Evolutionary conservation across 805 yeast species (phyloP).

Genomic region (Candida piceae): DNA sequence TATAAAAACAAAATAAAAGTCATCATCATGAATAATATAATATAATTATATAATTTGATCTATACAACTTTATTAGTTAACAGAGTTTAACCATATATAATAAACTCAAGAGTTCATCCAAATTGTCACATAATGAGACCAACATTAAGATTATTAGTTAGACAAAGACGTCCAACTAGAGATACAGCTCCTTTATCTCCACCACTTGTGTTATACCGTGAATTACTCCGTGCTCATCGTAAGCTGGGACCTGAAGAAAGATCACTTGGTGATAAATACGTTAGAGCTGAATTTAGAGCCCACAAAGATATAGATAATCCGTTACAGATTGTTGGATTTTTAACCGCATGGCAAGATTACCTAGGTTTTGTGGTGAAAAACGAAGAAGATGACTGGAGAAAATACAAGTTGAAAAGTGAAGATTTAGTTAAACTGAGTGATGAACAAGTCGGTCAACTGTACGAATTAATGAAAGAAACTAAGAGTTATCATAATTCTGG

Average conservation of each 20-base stretch:
- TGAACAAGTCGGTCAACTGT: slow-evolving; percentile 80
- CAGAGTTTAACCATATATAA: no score
- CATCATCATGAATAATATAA: no score
- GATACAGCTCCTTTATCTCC: slow-evolving; percentile 55
- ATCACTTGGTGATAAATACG: slow-evolving; percentile 83
- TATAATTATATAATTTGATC: no score
- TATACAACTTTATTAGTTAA: no score
- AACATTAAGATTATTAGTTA: slow-evolving; percentile 30
- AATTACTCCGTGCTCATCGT: slow-evolving; percentile 78
- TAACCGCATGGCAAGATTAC: slow-evolving; percentile 92
- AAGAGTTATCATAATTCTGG: slow-evolving; percentile 18
- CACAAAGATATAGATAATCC: slow-evolving; percentile 85
- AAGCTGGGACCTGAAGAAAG: slow-evolving; percentile 64
- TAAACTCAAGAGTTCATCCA: no score
- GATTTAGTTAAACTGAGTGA: slow-evolving; percentile 81
- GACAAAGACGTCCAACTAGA: slow-evolving; percentile 23
- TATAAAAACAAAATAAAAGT: no score
- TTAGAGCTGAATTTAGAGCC: slow-evolving; percentile 81
- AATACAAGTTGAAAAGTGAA: slow-evolving; percentile 53
- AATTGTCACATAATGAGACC: no score
- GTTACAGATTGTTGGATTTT: slow-evolving; percentile 85
- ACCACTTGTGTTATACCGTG: slow-evolving; percentile 72
- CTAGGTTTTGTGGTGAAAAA: slow-evolving; percentile 40
- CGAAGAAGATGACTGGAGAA: slow-evolving; percentile 59
- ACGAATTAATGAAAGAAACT: slow-evolving; percentile 76